Evolutionary conservation across 495 filamentous ascomycete genomes (phyloP).

Genomic region (Cercophora scortea): DNA sequence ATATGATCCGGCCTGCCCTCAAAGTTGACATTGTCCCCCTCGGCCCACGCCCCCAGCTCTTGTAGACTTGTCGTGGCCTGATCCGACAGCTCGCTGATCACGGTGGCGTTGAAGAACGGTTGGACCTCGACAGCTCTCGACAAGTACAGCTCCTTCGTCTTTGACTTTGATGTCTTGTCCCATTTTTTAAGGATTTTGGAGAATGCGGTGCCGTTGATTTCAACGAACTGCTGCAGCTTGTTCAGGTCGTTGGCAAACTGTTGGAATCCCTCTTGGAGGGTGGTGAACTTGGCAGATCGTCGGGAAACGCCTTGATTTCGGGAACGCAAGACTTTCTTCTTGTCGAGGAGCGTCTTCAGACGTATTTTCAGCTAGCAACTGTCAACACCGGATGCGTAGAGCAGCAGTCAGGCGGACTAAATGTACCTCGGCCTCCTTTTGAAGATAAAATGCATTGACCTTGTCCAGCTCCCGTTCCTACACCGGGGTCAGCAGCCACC

Average conservation of each 20-base stretch:
- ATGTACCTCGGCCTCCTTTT: constrained; percentile 94
- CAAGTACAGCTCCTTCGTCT: constrained; percentile 94
- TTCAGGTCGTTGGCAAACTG: constrained; percentile 94
- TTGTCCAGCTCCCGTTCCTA: constrained; percentile 97
- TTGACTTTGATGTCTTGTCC: constrained; percentile 99
- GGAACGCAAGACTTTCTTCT: constrained; percentile 81
- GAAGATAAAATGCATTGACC: constrained; percentile 94
- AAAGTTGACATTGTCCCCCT: constrained; percentile 83
- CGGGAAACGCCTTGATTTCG: constrained; percentile 67
- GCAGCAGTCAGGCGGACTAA: neutral
- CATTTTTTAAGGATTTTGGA: constrained; percentile 99
- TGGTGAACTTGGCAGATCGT: constrained; percentile 82
- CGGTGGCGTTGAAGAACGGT: constrained; percentile 93
- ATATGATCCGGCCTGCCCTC: constrained; percentile 59
- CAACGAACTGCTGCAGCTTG: constrained; percentile 97
- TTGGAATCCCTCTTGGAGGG: constrained; percentile 90
- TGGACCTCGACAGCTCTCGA: constrained; percentile 95
- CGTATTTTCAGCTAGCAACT: constrained; percentile 75
- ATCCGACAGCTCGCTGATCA: constrained; percentile 93
- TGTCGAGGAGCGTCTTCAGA: constrained; percentile 83
- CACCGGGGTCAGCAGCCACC: constrained; percentile 10
- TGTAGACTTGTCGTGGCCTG: constrained; percentile 88
- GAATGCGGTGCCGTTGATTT: constrained; percentile 93
- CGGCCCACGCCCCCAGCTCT: constrained; percentile 92
- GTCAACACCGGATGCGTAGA: neutral